A percentile compares a stretch with the other conserved stretches of the same genome.
Evolutionary conservation across 2,329 filamentous ascomycete species (phyloP).

Genomic region (Fonsecaea pugnacius): DNA sequence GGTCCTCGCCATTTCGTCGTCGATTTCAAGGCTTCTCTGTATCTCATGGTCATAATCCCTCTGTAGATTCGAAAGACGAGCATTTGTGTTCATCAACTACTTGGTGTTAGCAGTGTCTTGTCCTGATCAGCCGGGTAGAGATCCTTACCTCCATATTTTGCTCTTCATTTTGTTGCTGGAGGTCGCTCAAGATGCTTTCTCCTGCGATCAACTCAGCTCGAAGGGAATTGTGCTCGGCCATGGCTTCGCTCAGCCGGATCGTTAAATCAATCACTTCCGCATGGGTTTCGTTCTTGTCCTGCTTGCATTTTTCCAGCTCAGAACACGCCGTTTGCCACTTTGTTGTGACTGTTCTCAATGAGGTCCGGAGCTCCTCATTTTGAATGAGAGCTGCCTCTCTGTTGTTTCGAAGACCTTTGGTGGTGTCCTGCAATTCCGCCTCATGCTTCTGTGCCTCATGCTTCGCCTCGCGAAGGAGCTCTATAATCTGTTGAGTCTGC

Average conservation of each 20-base stretch:
- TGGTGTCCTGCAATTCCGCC: not conserved
- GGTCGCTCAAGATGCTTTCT: not conserved
- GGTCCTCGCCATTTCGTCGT: slow-evolving; percentile 3
- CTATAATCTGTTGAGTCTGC: slow-evolving; percentile 9
- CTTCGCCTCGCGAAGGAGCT: slow-evolving; percentile 16
- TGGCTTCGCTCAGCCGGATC: slow-evolving; percentile 1
- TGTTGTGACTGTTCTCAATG: slow-evolving; percentile 3
- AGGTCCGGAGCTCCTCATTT: not conserved
- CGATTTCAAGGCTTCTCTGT: not conserved
- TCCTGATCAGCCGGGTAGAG: not conserved
- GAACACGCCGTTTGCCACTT: slow-evolving; percentile 21
- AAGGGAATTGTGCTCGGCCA: slow-evolving; percentile 1
- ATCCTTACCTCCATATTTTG: slow-evolving; percentile 11
- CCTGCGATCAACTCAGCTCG: slow-evolving; percentile 11
- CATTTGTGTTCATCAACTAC: slow-evolving; percentile 7
- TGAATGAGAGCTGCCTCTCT: slow-evolving; percentile 14
- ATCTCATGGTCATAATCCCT: slow-evolving; percentile 10
- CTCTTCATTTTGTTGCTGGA: slow-evolving; percentile 8
- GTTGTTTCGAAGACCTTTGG: slow-evolving; percentile 1
- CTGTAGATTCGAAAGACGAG: slow-evolving; percentile 7
- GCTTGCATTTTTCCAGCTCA: slow-evolving; percentile 17
- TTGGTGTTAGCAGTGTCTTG: slow-evolving; percentile 9
- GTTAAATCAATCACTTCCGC: slow-evolving; percentile 6
- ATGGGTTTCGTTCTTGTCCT: slow-evolving; percentile 7
- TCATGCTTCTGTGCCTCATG: slow-evolving; percentile 3